These are phyloP conservation scores for Podila epicladia DNA, from an alignment of 192 early-diverging fungal species.

Conservation along the genomic window DNA sequence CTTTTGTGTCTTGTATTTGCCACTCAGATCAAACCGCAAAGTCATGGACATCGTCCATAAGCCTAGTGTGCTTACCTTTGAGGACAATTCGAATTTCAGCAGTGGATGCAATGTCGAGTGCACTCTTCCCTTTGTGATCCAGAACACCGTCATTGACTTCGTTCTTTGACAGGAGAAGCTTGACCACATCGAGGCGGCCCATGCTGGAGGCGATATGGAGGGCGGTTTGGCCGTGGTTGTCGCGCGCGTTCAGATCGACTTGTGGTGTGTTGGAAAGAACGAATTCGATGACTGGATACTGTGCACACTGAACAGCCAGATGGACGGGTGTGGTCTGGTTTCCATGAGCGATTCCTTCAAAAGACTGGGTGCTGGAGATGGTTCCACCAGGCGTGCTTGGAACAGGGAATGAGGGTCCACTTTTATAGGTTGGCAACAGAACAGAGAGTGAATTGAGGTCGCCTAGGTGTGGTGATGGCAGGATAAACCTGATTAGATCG, in stretches of 20 bases:
- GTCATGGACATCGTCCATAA: neutral
- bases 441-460: slow-evolving; percentile 28
- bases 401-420: slow-evolving; percentile 10
- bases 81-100: slow-evolving; percentile 58
- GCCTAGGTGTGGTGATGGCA: slow-evolving; percentile 1
- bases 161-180: slow-evolving; percentile 69
- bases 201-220: slow-evolving; percentile 79
- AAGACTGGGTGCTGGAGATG: slow-evolving; percentile 42
- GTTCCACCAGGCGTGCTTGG: slow-evolving; percentile 37
- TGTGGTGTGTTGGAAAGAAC: slow-evolving; percentile 58
- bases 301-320: slow-evolving; percentile 73
- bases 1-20: neutral
- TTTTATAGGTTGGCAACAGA: slow-evolving; percentile 31
- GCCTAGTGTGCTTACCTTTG: slow-evolving; percentile 51
- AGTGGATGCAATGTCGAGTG: slow-evolving; percentile 63
- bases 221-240: slow-evolving; percentile 73
- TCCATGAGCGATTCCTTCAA: slow-evolving; percentile 22
- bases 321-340: slow-evolving; percentile 41
- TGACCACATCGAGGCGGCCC: slow-evolving; percentile 71
- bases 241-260: slow-evolving; percentile 62
- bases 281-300: slow-evolving; percentile 61
- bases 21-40: neutral
- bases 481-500: neutral
- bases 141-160: slow-evolving; percentile 74
- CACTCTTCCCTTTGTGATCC: slow-evolving; percentile 69